Evolutionary conservation across 2,329 filamentous ascomycete genomes (phyloP).

Genomic region (Colletotrichum agaves): DNA sequence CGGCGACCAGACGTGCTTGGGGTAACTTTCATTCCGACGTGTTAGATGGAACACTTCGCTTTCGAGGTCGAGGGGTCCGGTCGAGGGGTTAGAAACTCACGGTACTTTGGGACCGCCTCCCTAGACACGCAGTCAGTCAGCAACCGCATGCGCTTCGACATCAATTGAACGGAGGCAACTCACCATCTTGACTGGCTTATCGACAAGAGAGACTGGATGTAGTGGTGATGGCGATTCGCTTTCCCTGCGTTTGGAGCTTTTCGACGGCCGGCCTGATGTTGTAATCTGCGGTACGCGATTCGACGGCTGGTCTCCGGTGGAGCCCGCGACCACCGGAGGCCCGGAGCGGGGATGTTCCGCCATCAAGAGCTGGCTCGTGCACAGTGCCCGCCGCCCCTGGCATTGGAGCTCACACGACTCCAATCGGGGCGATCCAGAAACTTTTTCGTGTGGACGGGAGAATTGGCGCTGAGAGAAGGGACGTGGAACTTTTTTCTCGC

Average conservation of each 20-base stretch:
- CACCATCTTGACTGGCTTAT: slow-evolving; percentile 66
- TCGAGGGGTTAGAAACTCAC: slow-evolving; percentile 53
- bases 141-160: slow-evolving; percentile 4
- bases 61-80: slow-evolving; percentile 38
- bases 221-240: slow-evolving; percentile 39
- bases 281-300: slow-evolving; percentile 27
- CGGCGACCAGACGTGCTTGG: slow-evolving; percentile 99
- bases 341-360: slow-evolving; percentile 33
- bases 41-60: slow-evolving; percentile 25
- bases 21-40: slow-evolving; percentile 72
- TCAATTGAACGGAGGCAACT: slow-evolving; percentile 38
- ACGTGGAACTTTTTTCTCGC: slow-evolving; percentile 31
- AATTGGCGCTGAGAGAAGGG: slow-evolving; percentile 28
- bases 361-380: slow-evolving; percentile 21
- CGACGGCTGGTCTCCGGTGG: slow-evolving; percentile 25
- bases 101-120: slow-evolving; percentile 79
- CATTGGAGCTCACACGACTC: slow-evolving; percentile 48
- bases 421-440: slow-evolving; percentile 45
- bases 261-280: slow-evolving; percentile 21
- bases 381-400: slow-evolving; percentile 8
- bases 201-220: slow-evolving; percentile 45
- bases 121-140: slow-evolving; percentile 59
- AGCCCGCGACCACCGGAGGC: slow-evolving; percentile 18
- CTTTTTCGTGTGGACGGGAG: slow-evolving; percentile 45
- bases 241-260: slow-evolving; percentile 35